Conservation (phyloP, 768 basidiomycete genomes). For the Lactarius vividus region DNA sequence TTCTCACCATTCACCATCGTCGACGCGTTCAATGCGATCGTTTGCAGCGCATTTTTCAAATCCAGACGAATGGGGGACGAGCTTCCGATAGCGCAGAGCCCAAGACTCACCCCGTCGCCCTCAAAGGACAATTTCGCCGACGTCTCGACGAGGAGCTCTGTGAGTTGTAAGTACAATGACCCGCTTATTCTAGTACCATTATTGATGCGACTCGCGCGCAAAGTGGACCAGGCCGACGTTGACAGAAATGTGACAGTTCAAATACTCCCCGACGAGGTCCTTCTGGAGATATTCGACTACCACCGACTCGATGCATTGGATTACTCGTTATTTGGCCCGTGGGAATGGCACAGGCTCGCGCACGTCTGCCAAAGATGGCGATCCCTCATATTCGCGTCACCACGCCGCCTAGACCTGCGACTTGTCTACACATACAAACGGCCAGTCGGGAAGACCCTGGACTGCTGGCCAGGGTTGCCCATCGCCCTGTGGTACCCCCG, state of each 20-base stretch:
- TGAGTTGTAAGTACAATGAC: neutral
- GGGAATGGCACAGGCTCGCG: conserved; percentile 23
- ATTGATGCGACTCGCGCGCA: neutral
- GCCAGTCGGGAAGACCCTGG: conserved; percentile 12
- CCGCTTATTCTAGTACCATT: neutral
- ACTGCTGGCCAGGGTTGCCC: conserved; percentile 17
- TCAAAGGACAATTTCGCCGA: neutral
- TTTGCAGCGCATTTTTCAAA: conserved; percentile 9
- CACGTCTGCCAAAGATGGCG: conserved; percentile 23
- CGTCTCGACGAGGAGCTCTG: neutral
- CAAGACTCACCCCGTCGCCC: neutral
- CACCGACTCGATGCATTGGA: conserved; percentile 4
- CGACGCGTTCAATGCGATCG: conserved; percentile 13
- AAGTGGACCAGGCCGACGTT: neutral
- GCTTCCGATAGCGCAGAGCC: neutral
- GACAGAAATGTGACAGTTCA: neutral
- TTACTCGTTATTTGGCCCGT: conserved; percentile 10
- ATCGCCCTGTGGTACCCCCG: conserved; percentile 20
- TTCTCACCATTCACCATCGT: neutral
- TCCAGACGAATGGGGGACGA: conserved; percentile 15
- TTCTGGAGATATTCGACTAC: conserved; percentile 21
- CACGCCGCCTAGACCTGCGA: conserved; percentile 13
- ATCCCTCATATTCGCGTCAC: conserved; percentile 14
- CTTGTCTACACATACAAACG: conserved; percentile 22
- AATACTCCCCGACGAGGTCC: conserved; percentile 18